Evolutionary conservation across 164 flowering plant species (phyloP).

Genomic region (Magnolia changhungtana): DNA sequence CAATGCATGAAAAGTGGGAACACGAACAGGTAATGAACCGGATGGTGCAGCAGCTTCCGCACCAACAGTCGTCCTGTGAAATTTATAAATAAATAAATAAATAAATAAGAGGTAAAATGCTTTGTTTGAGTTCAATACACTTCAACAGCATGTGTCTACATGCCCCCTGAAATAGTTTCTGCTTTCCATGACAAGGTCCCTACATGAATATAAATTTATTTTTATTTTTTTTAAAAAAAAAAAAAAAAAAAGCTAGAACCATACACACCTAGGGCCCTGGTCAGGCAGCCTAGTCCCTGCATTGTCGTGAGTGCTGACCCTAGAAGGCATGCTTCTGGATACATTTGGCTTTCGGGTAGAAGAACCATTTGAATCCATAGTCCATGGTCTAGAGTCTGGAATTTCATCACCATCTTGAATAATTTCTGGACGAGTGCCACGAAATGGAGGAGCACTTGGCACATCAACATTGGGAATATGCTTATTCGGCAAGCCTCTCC

Average conservation of each 20-base stretch:
- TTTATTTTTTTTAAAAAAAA: too few relatives aligned
- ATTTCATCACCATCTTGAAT: constrained; percentile 25
- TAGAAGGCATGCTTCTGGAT: constrained; percentile 12
- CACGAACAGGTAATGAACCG: constrained; percentile 52
- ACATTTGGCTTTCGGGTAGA: constrained; percentile 12
- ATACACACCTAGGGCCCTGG: constrained; percentile 43
- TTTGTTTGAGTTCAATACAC: neutral
- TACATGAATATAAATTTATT: neutral
- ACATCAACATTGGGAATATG: constrained; percentile 46
- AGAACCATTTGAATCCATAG: constrained; percentile 14
- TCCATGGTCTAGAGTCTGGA: constrained; percentile 21
- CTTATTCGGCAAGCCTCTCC: constrained; percentile 22
- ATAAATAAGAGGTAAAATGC: neutral
- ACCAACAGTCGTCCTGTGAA: constrained; percentile 39
- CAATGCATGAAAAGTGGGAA: constrained; percentile 94
- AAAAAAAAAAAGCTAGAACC: neutral
- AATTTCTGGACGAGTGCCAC: constrained; percentile 39
- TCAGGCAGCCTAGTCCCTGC: constrained; percentile 23
- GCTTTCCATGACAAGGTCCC: neutral
- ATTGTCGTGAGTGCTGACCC: constrained; percentile 19
- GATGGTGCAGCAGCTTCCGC: constrained; percentile 46
- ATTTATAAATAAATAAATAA: neutral
- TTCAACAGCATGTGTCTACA: neutral
- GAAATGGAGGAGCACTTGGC: constrained; percentile 82
- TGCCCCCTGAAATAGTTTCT: neutral